Conservation (phyloP, 2,329 filamentous ascomycete species). For the Phialocephala subalpina region DNA sequence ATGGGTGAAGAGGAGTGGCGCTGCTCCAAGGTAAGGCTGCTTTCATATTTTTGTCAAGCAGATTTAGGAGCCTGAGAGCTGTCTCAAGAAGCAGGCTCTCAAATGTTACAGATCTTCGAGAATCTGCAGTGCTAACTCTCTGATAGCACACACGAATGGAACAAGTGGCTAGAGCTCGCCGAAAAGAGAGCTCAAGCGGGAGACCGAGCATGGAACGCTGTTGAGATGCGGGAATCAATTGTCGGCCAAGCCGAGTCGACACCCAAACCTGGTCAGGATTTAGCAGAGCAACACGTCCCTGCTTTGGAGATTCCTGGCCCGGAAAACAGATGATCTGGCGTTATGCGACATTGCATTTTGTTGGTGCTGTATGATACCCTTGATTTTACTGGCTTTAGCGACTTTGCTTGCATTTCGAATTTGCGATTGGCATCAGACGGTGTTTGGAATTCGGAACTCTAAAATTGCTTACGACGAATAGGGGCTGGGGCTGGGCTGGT, state of each 20-base stretch:
- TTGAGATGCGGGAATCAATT: constrained; percentile 57
- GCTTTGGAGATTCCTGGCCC: constrained; percentile 35
- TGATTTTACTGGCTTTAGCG: background rate
- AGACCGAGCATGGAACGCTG: constrained; percentile 54
- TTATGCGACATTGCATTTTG: background rate
- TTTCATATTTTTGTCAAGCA: too few relatives aligned
- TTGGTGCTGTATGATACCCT: constrained; percentile 11
- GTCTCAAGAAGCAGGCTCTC: too few relatives aligned
- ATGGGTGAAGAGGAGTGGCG: constrained; percentile 61
- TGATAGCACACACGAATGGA: constrained; percentile 56
- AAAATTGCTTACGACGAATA: background rate
- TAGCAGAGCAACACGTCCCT: constrained; percentile 38
- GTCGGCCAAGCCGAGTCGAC: constrained; percentile 44
- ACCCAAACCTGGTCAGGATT: constrained; percentile 23
- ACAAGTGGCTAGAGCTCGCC: constrained; percentile 60
- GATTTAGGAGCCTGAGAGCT: too few relatives aligned
- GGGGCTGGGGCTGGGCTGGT: background rate
- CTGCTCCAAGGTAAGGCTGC: constrained; percentile 51
- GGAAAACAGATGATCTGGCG: constrained; percentile 5
- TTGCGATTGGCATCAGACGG: background rate
- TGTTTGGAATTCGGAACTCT: background rate
- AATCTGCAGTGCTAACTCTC: too few relatives aligned
- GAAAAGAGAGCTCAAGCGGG: constrained; percentile 47
- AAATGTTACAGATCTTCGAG: too few relatives aligned
- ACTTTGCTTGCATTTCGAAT: background rate